These are phyloP conservation scores for Hanseniaspora sp. DNA, from an alignment of 1,139 yeast genomes.

Conservation along the genomic window DNA sequence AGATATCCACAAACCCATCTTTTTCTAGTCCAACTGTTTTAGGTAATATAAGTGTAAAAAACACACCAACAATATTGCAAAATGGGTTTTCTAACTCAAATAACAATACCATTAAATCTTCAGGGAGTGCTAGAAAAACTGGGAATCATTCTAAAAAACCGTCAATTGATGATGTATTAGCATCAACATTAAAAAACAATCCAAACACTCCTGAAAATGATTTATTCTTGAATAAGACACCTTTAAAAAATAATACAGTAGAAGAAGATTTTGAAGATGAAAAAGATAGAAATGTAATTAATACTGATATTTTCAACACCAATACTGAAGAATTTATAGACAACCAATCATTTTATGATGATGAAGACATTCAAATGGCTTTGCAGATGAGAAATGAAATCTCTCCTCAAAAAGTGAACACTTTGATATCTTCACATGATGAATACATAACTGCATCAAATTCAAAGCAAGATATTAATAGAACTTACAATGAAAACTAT, in stretches of 20 bases:
- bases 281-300: not conserved
- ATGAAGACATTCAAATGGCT: slow-evolving; percentile 16
- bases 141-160: slow-evolving; percentile 10
- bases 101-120: not conserved
- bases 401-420: slow-evolving; percentile 8
- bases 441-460: slow-evolving; percentile 6
- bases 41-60: slow-evolving; percentile 2
- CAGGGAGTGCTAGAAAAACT: not conserved
- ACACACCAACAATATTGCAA: slow-evolving; percentile 5
- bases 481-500: not conserved
- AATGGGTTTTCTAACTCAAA: not conserved
- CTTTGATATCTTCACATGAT: not conserved
- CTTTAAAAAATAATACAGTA: slow-evolving; percentile 1
- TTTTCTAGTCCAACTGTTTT: slow-evolving; percentile 4
- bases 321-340: slow-evolving; percentile 4
- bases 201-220: slow-evolving; percentile 18
- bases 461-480: slow-evolving; percentile 2
- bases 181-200: slow-evolving; percentile 25
- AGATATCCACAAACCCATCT: not conserved
- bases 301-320: not conserved
- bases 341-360: slow-evolving; percentile 11
- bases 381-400: slow-evolving; percentile 14
- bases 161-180: slow-evolving; percentile 26
- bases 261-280: not conserved
- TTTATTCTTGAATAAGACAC: slow-evolving; percentile 11